phyloP scores from a whole-genome alignment of 2,329 filamentous ascomycete genomes.

The Passalora sequoiae region DNA sequence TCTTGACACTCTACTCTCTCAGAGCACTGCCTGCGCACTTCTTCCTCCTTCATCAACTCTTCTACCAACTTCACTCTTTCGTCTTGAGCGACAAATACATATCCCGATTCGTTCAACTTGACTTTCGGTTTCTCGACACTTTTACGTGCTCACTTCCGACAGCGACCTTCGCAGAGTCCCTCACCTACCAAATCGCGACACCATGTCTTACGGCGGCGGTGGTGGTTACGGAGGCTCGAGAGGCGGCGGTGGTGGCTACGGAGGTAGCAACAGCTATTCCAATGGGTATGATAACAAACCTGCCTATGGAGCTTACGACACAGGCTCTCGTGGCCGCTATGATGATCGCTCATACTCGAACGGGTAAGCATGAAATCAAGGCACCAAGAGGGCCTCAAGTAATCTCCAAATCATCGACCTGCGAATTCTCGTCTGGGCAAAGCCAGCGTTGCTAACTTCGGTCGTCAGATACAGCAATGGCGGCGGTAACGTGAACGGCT shows the following conservation, averaged over 20 bases:
- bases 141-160: conserved; percentile 3
- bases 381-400: conserved; percentile 33
- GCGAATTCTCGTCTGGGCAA: conserved; percentile 4
- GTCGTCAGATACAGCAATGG: conserved; percentile 10
- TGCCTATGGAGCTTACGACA: conserved; percentile 35
- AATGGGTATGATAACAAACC: conserved; percentile 34
- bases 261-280: conserved; percentile 45
- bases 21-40: no score
- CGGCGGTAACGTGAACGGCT: conserved; percentile 32
- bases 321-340: conserved; percentile 41
- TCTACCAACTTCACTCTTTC: not conserved
- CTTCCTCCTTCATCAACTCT: not conserved
- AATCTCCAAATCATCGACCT: conserved; percentile 13
- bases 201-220: conserved; percentile 68
- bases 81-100: not conserved
- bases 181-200: conserved; percentile 28
- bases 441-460: conserved; percentile 11
- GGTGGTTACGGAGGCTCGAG: conserved; percentile 42
- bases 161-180: conserved; percentile 15
- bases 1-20: no score
- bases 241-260: conserved; percentile 42
- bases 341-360: conserved; percentile 38
- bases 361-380: conserved; percentile 43
- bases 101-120: not conserved
- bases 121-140: not conserved